These are phyloP conservation scores for Golubevia pallescens DNA, from an alignment of 1,284 basidiomycete genomes.

Conservation along the genomic window DNA sequence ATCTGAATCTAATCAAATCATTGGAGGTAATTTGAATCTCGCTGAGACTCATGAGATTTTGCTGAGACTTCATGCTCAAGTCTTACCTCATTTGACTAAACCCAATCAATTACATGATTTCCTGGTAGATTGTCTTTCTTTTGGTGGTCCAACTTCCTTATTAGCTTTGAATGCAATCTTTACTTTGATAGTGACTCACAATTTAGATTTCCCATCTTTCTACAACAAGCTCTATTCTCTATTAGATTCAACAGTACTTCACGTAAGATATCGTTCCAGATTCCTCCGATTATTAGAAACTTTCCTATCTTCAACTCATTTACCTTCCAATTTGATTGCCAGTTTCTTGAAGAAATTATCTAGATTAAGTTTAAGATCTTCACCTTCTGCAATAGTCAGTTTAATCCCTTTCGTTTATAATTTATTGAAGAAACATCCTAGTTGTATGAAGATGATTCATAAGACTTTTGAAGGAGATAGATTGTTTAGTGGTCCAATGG, in stretches of 20 bases:
- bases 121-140: slow-evolving; percentile 48
- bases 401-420: slow-evolving; percentile 58
- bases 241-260: slow-evolving; percentile 39
- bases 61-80: slow-evolving; percentile 51
- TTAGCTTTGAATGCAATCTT: slow-evolving; percentile 58
- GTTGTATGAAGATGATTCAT: slow-evolving; percentile 54
- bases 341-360: slow-evolving; percentile 54
- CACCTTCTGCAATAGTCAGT: slow-evolving; percentile 53
- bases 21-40: slow-evolving; percentile 39
- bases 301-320: slow-evolving; percentile 51
- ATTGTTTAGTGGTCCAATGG: slow-evolving; percentile 47
- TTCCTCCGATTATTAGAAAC: slow-evolving; percentile 58
- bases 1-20: background rate
- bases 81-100: slow-evolving; percentile 50
- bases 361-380: slow-evolving; percentile 43
- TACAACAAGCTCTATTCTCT: slow-evolving; percentile 54
- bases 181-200: slow-evolving; percentile 52
- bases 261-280: slow-evolving; percentile 56
- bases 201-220: slow-evolving; percentile 60
- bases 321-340: slow-evolving; percentile 51
- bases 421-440: slow-evolving; percentile 51
- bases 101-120: slow-evolving; percentile 59
- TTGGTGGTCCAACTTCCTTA: slow-evolving; percentile 46
- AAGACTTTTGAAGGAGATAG: slow-evolving; percentile 52
- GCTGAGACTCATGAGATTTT: slow-evolving; percentile 53